Base-by-base conservation (phyloP, 768 basidiomycete species). In the Leucosporidium creatinivorum region DNA sequence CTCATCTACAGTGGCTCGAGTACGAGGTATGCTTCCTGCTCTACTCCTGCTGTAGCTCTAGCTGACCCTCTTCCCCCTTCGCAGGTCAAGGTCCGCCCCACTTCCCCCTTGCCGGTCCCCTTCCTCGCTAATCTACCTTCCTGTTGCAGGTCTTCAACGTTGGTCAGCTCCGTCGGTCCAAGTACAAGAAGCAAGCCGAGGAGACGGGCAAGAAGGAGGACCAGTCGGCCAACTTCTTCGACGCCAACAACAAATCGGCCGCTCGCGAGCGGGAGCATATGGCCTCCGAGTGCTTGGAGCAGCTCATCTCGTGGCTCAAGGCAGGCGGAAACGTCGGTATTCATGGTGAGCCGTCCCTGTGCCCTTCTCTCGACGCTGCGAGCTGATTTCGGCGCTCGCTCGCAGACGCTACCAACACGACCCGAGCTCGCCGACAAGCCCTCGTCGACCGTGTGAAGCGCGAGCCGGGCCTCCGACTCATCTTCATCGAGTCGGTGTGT, bases 401-500 rank as follows among this genome's bases (percentile, higher is more conserved):
- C 30, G n/a, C 68, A 97, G 93, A 99, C 80, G 96, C 96, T 3
- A 99, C 96, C 2, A 99, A 99, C 78, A 31, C 63, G 73, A 39
- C 47, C 15, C 39, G 69, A 30, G 61, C 62, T 18, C 63, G 66
- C 36, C 91, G 94, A 73, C 85, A 87, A 49, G 89, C 86, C 78
- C 90, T 99, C 61, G 86, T 87, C 75, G 84, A 83, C 48, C 88
- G 96, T 15, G 86, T 98, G 19, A 83, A 87, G 1, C 84, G 85
- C 76, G 96, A 99, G 79, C 89, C 87, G 58, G 89, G 90, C 19
- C 84, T 99, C 67, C 83, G 85, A 63, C 83, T 92, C 36, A 88
- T 99, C 69, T 99, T 97, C 79, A 85, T 99, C 57, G 96, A 99
- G 80, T 93, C 91, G 1, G 80, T 90, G 63, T 98, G 94, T 81